These are phyloP conservation scores for Pythium volutum DNA, from an alignment of 352 stramenopile genomes.

Conservation along the genomic window DNA sequence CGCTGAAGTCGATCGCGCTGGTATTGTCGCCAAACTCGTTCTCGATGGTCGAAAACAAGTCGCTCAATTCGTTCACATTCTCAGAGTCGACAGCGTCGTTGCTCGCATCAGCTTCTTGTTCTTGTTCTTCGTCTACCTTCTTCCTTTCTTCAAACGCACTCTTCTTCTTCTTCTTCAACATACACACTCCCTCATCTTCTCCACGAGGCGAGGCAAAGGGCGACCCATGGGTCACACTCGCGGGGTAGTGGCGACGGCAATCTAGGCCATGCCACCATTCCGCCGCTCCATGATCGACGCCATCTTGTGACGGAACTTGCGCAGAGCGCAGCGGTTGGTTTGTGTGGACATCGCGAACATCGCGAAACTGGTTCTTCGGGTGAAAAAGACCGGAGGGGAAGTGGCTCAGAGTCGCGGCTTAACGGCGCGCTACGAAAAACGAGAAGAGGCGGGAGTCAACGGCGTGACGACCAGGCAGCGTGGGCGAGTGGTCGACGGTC, in stretches of 20 bases:
- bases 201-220: slow-evolving; percentile 8
- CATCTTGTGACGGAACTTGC: slow-evolving; percentile 17
- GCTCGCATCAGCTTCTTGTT: no score
- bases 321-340: background rate
- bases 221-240: background rate
- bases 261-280: slow-evolving; percentile 16
- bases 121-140: slow-evolving; percentile 1
- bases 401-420: slow-evolving; percentile 31
- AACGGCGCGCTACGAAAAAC: slow-evolving; percentile 33
- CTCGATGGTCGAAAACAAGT: slow-evolving; percentile 54
- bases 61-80: slow-evolving; percentile 51
- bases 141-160: slow-evolving; percentile 8
- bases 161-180: slow-evolving; percentile 18
- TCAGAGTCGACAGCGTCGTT: slow-evolving; percentile 34
- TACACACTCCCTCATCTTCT: slow-evolving; percentile 14
- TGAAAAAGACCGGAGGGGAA: slow-evolving; percentile 36
- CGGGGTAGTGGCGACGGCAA: background rate
- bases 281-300: background rate
- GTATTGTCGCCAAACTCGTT: slow-evolving; percentile 29
- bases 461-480: background rate
- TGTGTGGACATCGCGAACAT: slow-evolving; percentile 21
- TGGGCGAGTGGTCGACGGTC: slow-evolving; percentile 5
- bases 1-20: slow-evolving; percentile 37
- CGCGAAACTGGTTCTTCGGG: slow-evolving; percentile 35
- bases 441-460: slow-evolving; percentile 36